Evolutionary conservation across 179 eudicot species (phyloP).

Genomic region (Actinidia chinensis): DNA sequence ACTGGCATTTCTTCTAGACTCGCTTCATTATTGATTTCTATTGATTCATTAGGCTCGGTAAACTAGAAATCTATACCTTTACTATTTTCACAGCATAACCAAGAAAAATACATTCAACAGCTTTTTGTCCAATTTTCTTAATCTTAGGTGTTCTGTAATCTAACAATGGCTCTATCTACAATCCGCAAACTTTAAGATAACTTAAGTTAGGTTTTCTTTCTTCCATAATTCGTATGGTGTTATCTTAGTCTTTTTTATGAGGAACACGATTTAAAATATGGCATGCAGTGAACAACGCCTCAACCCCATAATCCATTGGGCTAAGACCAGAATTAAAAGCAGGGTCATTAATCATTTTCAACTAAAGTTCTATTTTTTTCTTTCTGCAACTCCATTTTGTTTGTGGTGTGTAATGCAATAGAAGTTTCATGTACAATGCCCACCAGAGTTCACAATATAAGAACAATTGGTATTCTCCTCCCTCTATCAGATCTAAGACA

Average conservation of each 20-base stretch:
- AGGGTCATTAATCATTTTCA: neutral
- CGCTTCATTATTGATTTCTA: neutral
- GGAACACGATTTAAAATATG: neutral
- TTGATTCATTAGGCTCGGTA: neutral
- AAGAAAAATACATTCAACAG: constrained; percentile 5
- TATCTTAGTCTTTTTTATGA: neutral
- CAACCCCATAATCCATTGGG: neutral
- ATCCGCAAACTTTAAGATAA: constrained; percentile 5
- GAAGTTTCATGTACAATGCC: neutral
- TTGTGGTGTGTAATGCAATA: neutral
- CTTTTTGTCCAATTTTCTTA: no score
- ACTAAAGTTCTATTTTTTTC: neutral
- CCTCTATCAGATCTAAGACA: neutral
- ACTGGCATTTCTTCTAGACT: neutral
- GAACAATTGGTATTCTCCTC: neutral
- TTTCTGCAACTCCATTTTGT: neutral
- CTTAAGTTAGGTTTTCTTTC: neutral
- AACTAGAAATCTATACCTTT: neutral
- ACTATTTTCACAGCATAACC: constrained; percentile 4
- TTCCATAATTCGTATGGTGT: neutral
- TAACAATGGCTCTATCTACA: constrained; percentile 7
- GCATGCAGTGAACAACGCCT: neutral
- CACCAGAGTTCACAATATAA: neutral
- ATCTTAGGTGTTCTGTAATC: neutral
- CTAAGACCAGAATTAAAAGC: neutral